Base-by-base conservation (phyloP, 805 yeast species). In the Saccharomyces paradoxus region DNA sequence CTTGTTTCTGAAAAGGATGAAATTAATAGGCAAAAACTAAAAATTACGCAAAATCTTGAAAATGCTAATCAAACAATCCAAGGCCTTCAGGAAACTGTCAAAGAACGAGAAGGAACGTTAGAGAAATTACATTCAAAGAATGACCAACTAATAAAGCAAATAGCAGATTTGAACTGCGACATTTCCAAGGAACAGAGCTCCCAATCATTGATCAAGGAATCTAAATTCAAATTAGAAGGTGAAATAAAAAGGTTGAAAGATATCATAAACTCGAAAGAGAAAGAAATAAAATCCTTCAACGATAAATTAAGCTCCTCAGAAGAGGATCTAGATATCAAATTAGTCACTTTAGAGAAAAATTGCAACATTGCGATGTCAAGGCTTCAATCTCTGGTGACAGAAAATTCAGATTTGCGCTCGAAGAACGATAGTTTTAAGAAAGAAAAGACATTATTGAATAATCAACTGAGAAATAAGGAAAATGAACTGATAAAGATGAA, bases 61-160 rank as follows among this genome's bases (percentile, higher is more conserved):
- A 55, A 58, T 4, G 53, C 60, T 13, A 52, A 64, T 2, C 62
- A 61, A 24, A 60, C 61, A 4, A 56, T 62, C 62, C 58, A 50
- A 50, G 29, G 53, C 51, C 37, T 49, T 1, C 28, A 58, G 60
- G 46, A 56, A 52, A 32, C 58, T 59, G 63, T 66, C 50, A 49
- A 53, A 54, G 55, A 53, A 27, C 66, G 56, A 51, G 71, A 59
- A 50, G 52, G 31, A 41, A 77, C 84, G 1, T 31, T 52, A 10
- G 21, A 37, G 7, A 32, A 46, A 2, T 46, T 58, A 26, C 37
- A 31, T 4, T 13, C 13, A 8, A 44, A 46, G 13, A 56, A 52
- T 22, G 29, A 29, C 8, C 78, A 77, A 28, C 65, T 85, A 50
- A 74, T 78, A 54, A 81, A 80, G 56, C 81, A 80, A 49, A 73